Percentiles rank a stretch among this genome's conserved stretches.
These are phyloP conservation scores for Thraustochytrium striatum DNA, from an alignment of 352 stramenopile species.

Conservation along the genomic window DNA sequence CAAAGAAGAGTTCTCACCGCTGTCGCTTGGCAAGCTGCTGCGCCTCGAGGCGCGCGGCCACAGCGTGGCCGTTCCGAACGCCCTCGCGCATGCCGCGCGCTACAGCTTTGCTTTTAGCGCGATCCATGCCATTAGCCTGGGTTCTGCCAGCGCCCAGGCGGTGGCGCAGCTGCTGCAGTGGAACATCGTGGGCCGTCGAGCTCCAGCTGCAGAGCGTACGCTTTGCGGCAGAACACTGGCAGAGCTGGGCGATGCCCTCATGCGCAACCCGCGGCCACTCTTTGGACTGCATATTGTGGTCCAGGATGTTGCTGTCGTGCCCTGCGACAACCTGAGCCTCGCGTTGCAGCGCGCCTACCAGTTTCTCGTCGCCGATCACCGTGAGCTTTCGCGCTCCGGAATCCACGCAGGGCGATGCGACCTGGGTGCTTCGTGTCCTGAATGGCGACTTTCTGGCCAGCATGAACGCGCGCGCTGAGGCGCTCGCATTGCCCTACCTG, in stretches of 20 bases:
- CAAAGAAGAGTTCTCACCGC: no score
- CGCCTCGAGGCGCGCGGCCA: no score
- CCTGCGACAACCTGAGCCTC: background rate
- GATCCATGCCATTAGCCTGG: background rate
- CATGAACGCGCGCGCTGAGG: background rate
- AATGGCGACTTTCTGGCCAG: background rate
- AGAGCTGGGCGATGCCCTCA: background rate
- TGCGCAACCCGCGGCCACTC: background rate
- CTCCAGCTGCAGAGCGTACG: background rate
- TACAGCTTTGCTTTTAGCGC: no score
- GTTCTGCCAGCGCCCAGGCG: background rate
- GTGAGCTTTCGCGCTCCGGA: background rate
- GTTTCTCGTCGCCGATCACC: background rate
- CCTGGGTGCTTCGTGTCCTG: background rate
- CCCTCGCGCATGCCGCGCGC: no score
- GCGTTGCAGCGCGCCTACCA: background rate
- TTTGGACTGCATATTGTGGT: background rate
- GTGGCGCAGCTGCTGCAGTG: background rate
- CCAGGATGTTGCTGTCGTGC: background rate
- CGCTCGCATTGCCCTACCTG: background rate
- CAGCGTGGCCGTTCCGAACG: no score
- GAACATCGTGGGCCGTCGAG: background rate
- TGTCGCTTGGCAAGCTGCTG: no score
- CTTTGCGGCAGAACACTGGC: background rate
- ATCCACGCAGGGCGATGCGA: background rate